A percentile compares a stretch with the other conserved stretches of the same genome.
phyloP scores from a whole-genome alignment of 495 filamentous ascomycete genomes.

The Penicillium paxilli region DNA sequence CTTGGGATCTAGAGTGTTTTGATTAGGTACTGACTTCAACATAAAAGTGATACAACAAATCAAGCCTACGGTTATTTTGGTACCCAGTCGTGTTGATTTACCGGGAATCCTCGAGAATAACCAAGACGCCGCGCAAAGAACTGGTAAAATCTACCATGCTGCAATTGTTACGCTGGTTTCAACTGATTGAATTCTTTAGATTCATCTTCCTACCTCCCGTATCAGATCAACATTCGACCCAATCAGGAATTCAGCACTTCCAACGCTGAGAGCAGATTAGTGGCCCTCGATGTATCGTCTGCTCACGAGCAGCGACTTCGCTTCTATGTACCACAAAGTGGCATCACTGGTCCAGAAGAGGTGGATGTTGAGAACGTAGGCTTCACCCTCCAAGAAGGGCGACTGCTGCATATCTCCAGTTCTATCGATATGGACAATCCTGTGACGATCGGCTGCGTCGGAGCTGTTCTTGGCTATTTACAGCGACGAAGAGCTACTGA shows the following conservation, averaged over 20 bases:
- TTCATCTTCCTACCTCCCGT: conserved; percentile 54
- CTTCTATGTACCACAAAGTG: conserved; percentile 60
- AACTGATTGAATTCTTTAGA: conserved; percentile 16
- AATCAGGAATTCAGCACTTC: conserved; percentile 78
- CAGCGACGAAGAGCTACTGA: conserved; percentile 66
- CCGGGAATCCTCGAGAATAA: conserved; percentile 21
- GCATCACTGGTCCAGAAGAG: conserved; percentile 44
- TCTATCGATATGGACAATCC: conserved; percentile 78
- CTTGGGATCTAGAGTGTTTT: not conserved
- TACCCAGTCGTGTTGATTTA: conserved; percentile 70
- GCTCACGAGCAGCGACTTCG: conserved; percentile 35
- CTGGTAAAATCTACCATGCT: conserved; percentile 15
- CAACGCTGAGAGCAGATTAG: conserved; percentile 65
- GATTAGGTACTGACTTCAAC: conserved; percentile 13
- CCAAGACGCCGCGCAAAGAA: conserved; percentile 26
- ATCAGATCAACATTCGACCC: conserved; percentile 70
- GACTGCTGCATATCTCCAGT: conserved; percentile 69
- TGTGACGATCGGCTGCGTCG: conserved; percentile 76
- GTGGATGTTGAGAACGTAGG: conserved; percentile 47
- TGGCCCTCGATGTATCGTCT: conserved; percentile 48
- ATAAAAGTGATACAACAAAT: conserved; percentile 68
- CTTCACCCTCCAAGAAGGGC: conserved; percentile 57
- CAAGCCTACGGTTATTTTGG: conserved; percentile 77
- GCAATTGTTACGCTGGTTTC: not conserved
- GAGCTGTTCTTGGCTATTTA: conserved; percentile 79